A percentile compares a stretch with the other conserved stretches of the same genome.
Evolutionary conservation across 805 yeast species (phyloP).

Genomic region (Cyberlindnera subsufficiens): DNA sequence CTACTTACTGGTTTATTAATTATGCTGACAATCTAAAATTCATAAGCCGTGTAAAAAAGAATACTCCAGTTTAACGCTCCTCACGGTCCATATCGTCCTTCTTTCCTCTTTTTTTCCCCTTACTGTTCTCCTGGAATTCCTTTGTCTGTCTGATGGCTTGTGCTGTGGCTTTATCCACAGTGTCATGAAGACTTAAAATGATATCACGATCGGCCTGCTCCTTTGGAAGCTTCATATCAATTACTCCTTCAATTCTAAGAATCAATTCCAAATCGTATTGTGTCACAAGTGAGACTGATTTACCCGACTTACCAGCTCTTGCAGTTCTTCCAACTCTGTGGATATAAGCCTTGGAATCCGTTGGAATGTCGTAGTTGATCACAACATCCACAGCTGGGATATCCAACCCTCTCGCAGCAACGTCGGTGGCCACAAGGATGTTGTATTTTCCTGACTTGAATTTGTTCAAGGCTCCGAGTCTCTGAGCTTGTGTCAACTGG

Average conservation of each 20-base stretch:
- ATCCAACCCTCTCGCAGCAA: slow-evolving; percentile 95
- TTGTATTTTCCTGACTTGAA: slow-evolving; percentile 68
- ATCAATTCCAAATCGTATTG: slow-evolving; percentile 92
- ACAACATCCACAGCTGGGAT: slow-evolving; percentile 90
- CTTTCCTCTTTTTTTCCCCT: slow-evolving; percentile 5
- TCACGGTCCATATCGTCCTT: slow-evolving; percentile 23
- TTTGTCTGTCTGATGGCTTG: slow-evolving; percentile 61
- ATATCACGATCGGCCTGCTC: slow-evolving; percentile 74
- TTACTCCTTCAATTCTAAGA: slow-evolving; percentile 81
- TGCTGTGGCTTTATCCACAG: slow-evolving; percentile 88
- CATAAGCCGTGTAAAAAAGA: too few relatives aligned
- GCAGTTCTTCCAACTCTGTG: slow-evolving; percentile 99
- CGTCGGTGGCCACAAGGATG: slow-evolving; percentile 79
- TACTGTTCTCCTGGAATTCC: slow-evolving; percentile 24
- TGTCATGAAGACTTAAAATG: slow-evolving; percentile 70
- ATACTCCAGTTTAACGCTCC: slow-evolving; percentile 7
- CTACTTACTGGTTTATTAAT: too few relatives aligned
- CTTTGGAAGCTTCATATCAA: slow-evolving; percentile 78
- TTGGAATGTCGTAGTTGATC: slow-evolving; percentile 87
- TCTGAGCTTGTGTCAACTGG: slow-evolving; percentile 77
- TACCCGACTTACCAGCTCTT: slow-evolving; percentile 90
- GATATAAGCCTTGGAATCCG: slow-evolving; percentile 93
- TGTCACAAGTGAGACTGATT: slow-evolving; percentile 81
- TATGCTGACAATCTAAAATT: too few relatives aligned
- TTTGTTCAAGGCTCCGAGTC: slow-evolving; percentile 76